These are phyloP conservation scores for Nematocida sp. DNA, from an alignment of 371 early-diverging fungal species.

Conservation along the genomic window DNA sequence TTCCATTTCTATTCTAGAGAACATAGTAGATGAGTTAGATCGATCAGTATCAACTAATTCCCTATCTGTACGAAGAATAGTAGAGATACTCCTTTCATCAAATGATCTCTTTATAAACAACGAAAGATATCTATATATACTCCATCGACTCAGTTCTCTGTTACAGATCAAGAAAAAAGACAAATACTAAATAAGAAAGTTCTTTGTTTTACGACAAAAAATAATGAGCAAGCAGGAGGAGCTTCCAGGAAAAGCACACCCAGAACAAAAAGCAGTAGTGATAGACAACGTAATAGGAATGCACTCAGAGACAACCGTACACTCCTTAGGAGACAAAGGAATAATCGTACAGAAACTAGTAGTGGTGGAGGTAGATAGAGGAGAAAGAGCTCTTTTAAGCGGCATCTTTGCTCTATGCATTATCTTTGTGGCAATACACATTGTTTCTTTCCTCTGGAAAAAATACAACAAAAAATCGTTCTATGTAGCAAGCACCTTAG, in stretches of 20 bases:
- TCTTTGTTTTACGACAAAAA: neutral
- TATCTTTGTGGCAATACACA: conserved; percentile 58
- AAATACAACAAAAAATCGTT: conserved; percentile 47
- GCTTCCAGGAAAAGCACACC: neutral
- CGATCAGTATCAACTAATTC: neutral
- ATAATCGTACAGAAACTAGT: conserved; percentile 27
- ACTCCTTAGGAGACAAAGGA: conserved; percentile 12
- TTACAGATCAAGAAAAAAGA: too few relatives aligned
- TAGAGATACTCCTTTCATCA: neutral
- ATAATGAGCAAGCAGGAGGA: neutral
- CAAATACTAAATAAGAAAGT: neutral
- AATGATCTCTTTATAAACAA: neutral
- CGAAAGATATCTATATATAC: neutral
- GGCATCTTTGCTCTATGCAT: conserved; percentile 31
- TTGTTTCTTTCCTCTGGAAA: conserved; percentile 57
- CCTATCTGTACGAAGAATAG: neutral
- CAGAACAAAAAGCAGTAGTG: neutral
- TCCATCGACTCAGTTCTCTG: neutral
- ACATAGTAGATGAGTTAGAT: conserved; percentile 14
- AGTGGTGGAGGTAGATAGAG: conserved; percentile 33
- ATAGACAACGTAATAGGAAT: neutral
- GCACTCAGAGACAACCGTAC: neutral
- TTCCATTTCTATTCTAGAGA: conserved; percentile 49
- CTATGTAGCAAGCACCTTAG: conserved; percentile 33
- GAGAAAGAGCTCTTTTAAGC: conserved; percentile 1